Conservation (phyloP, 371 early-diverging fungal genomes). For the Capillidium heterosporum region DNA sequence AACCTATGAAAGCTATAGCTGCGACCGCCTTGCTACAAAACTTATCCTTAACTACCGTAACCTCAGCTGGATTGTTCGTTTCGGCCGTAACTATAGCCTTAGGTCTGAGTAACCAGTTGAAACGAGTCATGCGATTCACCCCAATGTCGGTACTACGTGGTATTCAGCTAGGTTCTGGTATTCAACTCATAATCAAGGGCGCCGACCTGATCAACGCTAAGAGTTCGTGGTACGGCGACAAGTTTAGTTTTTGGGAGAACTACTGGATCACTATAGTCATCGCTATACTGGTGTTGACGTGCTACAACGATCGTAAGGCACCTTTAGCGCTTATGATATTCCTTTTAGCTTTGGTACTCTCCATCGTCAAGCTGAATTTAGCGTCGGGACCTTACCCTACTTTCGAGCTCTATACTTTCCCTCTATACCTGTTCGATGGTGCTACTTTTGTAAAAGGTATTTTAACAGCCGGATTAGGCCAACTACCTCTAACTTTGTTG, state of each 20-base stretch:
- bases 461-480: conserved; percentile 65
- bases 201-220: conserved; percentile 26
- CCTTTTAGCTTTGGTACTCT: neutral
- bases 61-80: conserved; percentile 60
- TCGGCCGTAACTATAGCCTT: conserved; percentile 42
- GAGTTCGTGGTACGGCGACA: conserved; percentile 5
- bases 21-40: conserved; percentile 56
- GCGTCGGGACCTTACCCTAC: conserved; percentile 24
- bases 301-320: conserved; percentile 14
- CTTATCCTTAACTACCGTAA: conserved; percentile 47
- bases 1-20: conserved; percentile 77
- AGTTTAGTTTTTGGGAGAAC: conserved; percentile 48
- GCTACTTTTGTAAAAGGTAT: conserved; percentile 50
- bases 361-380: conserved; percentile 11
- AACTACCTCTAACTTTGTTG: conserved; percentile 66
- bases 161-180: conserved; percentile 73
- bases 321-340: conserved; percentile 8
- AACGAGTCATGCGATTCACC: conserved; percentile 44
- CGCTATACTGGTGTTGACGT: conserved; percentile 49
- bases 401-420: conserved; percentile 27
- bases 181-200: conserved; percentile 55
- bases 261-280: conserved; percentile 45
- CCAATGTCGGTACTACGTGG: conserved; percentile 68
- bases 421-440: conserved; percentile 34
- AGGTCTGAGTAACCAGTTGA: conserved; percentile 50